Conservation (phyloP, 805 yeast species). For the Ascoidea tarda region DNA sequence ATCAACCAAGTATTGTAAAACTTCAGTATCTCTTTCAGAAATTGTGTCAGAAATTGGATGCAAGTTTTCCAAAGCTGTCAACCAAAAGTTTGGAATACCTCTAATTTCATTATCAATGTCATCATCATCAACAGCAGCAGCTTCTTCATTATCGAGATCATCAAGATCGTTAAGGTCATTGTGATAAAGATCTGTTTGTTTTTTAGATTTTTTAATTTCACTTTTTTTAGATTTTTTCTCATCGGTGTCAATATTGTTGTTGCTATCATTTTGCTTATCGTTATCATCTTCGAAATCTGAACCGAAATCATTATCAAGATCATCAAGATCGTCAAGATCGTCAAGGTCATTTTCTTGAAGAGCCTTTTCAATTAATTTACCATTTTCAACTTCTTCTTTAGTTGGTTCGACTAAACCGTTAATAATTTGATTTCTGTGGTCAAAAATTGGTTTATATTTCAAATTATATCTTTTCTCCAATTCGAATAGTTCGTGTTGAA, state of each 20-base stretch:
- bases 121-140: constrained; percentile 28
- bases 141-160: constrained; percentile 26
- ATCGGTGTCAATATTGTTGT: constrained; percentile 12
- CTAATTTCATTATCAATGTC: constrained; percentile 29
- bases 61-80: constrained; percentile 85
- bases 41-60: constrained; percentile 71
- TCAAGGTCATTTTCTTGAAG: constrained; percentile 29
- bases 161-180: constrained; percentile 26
- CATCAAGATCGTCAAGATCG: constrained; percentile 26
- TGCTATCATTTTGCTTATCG: constrained; percentile 22
- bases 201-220: constrained; percentile 18
- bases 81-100: constrained; percentile 95
- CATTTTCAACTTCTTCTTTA: constrained; percentile 61
- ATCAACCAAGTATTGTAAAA: constrained; percentile 52
- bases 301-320: constrained; percentile 2
- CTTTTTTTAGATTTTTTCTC: constrained; percentile 7
- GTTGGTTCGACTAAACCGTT: constrained; percentile 68
- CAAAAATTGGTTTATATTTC: constrained; percentile 65
- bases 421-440: constrained; percentile 58
- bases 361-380: constrained; percentile 54
- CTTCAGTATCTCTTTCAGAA: constrained; percentile 82
- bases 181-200: constrained; percentile 37
- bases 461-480: constrained; percentile 69
- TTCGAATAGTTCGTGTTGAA: constrained; percentile 76
- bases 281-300: constrained; percentile 17